Base-by-base conservation (phyloP, 306 rosid genomes). In the Quercus glauca region DNA sequence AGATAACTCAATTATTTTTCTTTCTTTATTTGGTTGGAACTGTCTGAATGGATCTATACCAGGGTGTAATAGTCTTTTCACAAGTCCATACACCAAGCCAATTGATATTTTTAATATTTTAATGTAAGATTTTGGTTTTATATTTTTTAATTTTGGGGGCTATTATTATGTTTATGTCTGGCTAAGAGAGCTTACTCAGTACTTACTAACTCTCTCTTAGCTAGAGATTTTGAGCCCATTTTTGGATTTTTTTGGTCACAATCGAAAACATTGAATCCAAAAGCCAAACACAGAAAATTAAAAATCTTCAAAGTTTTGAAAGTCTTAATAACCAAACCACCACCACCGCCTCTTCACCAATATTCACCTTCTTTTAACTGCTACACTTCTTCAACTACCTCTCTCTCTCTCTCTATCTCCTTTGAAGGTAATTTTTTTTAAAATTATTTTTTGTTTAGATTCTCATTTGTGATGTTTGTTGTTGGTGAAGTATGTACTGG, bases 171-270 rank as follows among this genome's bases (percentile, higher is more conserved):
- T 10, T 2, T 49, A 49, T 49, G 17, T 49, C 53, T 49, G 53
- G 17, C 15, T 12, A 18, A 57, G 19, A 57, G 76, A 55, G 43
- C 29, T 69, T 64, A 53, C 53, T 49, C 53, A 12, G 15, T 49
- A 49, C 29, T 28, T 3, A 8, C 14, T 59, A 57, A 23, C 0
- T 31, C 23, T 45, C 26, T 20, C 58, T 23, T 41, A 12, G 73
- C 78, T 85, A 61, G 83, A 81, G 88, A 88, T 83, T 83, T 86
- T 80, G 71, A 86, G 81, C 82, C 57, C 82, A 17, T 61, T 49
- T 49, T 49, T 49, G 17, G 17, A 12, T 3, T 41, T 8, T 37
- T 41, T 69, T 53, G 68, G 81, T 70, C 72, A 68, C 57, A 76
- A 61, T 77, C 64, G 52, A 55, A 61, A 68, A 21, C 43, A 72